Conservation (phyloP, 441 rosid genomes). For the Eruca vesicaria region DNA sequence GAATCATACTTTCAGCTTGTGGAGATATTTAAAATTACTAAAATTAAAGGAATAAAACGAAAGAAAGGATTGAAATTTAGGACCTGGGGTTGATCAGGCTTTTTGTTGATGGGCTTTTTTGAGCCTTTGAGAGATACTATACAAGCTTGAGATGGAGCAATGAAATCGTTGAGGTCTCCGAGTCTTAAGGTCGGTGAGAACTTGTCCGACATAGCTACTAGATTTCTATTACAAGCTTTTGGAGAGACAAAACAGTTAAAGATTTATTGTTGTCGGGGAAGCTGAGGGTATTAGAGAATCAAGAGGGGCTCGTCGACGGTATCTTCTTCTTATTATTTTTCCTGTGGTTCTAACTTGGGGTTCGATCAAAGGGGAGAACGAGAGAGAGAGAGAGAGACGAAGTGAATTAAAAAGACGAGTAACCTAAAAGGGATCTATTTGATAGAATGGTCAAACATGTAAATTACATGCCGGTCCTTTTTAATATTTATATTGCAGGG, state of each 20-base stretch:
- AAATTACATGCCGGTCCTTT: too few species aligned
- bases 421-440: neutral
- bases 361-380: neutral
- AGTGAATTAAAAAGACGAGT: neutral
- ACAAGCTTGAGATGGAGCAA: conserved; percentile 90
- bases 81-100: conserved; percentile 61
- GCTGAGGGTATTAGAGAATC: conserved; percentile 4
- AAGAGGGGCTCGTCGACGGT: neutral
- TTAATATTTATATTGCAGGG: too few species aligned
- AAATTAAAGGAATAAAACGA: neutral
- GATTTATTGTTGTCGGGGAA: too few species aligned
- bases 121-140: conserved; percentile 67
- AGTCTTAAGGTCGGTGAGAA: conserved; percentile 83
- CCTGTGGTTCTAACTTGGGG: neutral
- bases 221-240: neutral
- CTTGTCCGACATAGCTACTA: conserved; percentile 69
- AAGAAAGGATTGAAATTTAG: conserved; percentile 1
- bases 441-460: too few species aligned
- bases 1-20: neutral
- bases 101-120: conserved; percentile 50
- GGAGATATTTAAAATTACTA: neutral
- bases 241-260: too few species aligned
- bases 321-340: neutral
- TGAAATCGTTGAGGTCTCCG: conserved; percentile 96
- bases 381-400: neutral